Base-by-base conservation (phyloP, 495 filamentous ascomycete species). In the Achaetomiella virescens region DNA sequence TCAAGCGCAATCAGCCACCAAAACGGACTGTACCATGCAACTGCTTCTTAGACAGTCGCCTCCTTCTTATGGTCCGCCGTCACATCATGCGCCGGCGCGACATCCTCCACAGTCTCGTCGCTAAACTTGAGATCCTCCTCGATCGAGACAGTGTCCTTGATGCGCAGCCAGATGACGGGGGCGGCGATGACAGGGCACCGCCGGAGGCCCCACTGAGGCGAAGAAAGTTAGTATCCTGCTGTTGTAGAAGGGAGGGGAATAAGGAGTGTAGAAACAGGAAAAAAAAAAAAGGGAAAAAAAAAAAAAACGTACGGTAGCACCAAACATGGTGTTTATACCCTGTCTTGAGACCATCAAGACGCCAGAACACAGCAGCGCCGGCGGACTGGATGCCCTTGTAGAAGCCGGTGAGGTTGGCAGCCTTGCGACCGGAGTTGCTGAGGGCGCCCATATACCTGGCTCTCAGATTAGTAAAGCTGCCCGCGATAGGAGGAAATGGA, bases 331-430 rank as follows among this genome's bases (percentile, higher is more conserved):
- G 72, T 85, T n/a, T 82, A 68, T 80, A 95, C 1, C 84, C 72
- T 35, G 77, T 79, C 22, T 79, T 72, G 15, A 78, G 54, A 18
- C 81, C 81, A 57, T 96, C 91, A 63, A 90, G 64, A 4, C 85
- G 78, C 88, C 87, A 96, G 65, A 87, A 88, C 45, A 92, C 81
- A n/a, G 90, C 91, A 7, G 84, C 83, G 57, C 90, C 92, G n/a
- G 89, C 90, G 27, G 89, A 93, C 72, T 97, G 92, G 62, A 97
- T 88, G 27, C 89, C 89, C 67, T 96, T 96, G 80, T 96, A 96
- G 78, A 92, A 96, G 51, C 92, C 92, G 31, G 90, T 84, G 63
- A 93, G 88, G 75, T 96, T 95, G 72, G 92, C 92, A 20, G 92
- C 79, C 65, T 91, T 95, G 65, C 91, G 88, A 58, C 86, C 82